These are phyloP conservation scores for Tetrahymena elliotti DNA, from an alignment of 73 alveolate genomes.

Conservation along the genomic window DNA sequence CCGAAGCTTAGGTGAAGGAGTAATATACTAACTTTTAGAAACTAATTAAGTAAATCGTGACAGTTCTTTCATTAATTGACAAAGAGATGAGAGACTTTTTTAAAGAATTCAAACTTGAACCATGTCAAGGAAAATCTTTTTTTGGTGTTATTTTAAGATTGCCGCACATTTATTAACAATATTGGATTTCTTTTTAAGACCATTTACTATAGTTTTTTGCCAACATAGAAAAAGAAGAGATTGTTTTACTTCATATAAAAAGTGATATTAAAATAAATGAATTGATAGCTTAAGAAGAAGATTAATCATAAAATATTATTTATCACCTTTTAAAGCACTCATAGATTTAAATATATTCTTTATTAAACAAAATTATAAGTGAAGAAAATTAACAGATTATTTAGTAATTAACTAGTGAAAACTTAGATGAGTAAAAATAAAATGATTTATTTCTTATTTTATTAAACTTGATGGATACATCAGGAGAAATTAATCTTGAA, in stretches of 20 bases:
- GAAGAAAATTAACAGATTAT: background rate
- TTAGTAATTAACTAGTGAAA: background rate
- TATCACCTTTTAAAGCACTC: background rate
- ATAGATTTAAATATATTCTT: background rate
- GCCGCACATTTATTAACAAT: background rate
- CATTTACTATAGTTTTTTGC: background rate
- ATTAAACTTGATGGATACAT: background rate
- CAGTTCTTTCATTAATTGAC: background rate
- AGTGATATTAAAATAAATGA: background rate
- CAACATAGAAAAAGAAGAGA: background rate
- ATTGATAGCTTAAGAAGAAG: background rate
- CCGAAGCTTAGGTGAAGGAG: background rate
- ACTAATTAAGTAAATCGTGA: background rate
- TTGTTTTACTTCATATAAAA: background rate
- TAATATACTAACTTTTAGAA: background rate
- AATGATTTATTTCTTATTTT: background rate
- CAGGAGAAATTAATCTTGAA: background rate
- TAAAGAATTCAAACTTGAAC: background rate
- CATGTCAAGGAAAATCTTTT: background rate
- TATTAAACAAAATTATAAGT: background rate
- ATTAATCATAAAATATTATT: background rate
- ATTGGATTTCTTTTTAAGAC: background rate
- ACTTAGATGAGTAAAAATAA: background rate
- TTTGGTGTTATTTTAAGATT: background rate
- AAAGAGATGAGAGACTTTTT: background rate